phyloP scores from a whole-genome alignment of 2,329 filamentous ascomycete species.

The Fusarium scirpi region DNA sequence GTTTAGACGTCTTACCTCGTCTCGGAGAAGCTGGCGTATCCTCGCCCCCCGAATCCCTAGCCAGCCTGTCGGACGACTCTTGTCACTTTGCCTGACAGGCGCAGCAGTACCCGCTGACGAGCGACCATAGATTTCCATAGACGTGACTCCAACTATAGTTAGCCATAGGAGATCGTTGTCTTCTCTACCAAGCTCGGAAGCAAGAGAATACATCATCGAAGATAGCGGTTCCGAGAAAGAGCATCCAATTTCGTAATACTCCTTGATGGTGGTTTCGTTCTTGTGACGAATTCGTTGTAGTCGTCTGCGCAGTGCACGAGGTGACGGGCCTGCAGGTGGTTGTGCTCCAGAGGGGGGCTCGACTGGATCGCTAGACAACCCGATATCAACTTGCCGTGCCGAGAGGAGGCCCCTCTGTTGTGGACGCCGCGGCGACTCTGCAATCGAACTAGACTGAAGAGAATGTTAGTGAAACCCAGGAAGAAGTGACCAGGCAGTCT shows the following conservation, averaged over 20 bases:
- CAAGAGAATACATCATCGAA: conserved; percentile 92
- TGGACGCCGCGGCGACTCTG: conserved; percentile 71
- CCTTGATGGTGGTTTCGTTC: conserved; percentile 79
- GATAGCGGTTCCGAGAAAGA: conserved; percentile 96
- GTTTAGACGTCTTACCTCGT: conserved; percentile 94
- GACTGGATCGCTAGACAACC: conserved; percentile 61
- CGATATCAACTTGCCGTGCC: conserved; percentile 60
- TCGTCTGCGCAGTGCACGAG: conserved; percentile 76
- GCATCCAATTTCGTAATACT: conserved; percentile 87
- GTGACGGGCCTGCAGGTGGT: conserved; percentile 72
- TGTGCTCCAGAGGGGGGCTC: conserved; percentile 70
- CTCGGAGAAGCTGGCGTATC: conserved; percentile 86
- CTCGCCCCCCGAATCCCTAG: conserved; percentile 84
- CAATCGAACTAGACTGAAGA: conserved; percentile 72
- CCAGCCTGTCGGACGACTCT: conserved; percentile 75
- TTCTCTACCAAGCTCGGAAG: conserved; percentile 93
- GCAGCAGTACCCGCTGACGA: conserved; percentile 83
- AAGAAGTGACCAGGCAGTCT: conserved; percentile 43
- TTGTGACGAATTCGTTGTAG: conserved; percentile 81
- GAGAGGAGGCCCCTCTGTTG: conserved; percentile 70
- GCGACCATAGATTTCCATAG: conserved; percentile 89
- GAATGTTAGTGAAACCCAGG: conserved; percentile 30
- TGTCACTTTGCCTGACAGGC: conserved; percentile 66
- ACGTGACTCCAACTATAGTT: conserved; percentile 93
- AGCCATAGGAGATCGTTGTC: conserved; percentile 97